Conservation (phyloP, 1,284 basidiomycete genomes). For the Abortiporus biennis region DNA sequence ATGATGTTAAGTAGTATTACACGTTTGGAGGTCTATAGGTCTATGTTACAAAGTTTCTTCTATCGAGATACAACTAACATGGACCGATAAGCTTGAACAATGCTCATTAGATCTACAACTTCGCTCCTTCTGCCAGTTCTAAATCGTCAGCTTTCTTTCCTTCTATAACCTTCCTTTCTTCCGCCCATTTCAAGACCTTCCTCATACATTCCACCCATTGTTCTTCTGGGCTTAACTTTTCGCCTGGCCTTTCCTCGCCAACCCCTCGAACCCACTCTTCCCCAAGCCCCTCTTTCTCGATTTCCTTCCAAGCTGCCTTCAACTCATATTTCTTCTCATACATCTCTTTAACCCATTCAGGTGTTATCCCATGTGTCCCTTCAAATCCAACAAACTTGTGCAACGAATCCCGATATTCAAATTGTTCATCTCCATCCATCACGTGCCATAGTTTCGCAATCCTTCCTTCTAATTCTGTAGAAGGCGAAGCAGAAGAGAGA, state of each 20-base stretch:
- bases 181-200: slow-evolving; percentile 36
- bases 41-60: too few relatives aligned
- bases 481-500: slow-evolving; percentile 12
- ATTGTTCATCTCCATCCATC: slow-evolving; percentile 49
- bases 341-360: slow-evolving; percentile 52
- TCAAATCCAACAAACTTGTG: slow-evolving; percentile 41
- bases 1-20: too few relatives aligned
- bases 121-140: too few relatives aligned
- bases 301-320: slow-evolving; percentile 48
- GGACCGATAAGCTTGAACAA: too few relatives aligned
- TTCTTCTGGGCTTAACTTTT: slow-evolving; percentile 41
- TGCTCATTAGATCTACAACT: too few relatives aligned
- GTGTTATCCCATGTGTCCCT: slow-evolving; percentile 32
- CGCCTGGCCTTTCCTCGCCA: slow-evolving; percentile 32
- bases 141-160: slow-evolving; percentile 4
- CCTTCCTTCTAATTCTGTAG: slow-evolving; percentile 12
- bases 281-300: slow-evolving; percentile 51
- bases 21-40: too few relatives aligned
- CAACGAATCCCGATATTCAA: slow-evolving; percentile 60
- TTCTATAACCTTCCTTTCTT: slow-evolving; percentile 14
- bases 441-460: slow-evolving; percentile 53
- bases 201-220: slow-evolving; percentile 61
- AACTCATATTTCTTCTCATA: slow-evolving; percentile 46
- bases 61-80: too few relatives aligned
- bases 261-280: slow-evolving; percentile 56